Evolutionary conservation across 805 yeast species (phyloP), one percentile per base, ranked within the genome.

Genomic region (Torulaspora microellipsoides): DNA sequence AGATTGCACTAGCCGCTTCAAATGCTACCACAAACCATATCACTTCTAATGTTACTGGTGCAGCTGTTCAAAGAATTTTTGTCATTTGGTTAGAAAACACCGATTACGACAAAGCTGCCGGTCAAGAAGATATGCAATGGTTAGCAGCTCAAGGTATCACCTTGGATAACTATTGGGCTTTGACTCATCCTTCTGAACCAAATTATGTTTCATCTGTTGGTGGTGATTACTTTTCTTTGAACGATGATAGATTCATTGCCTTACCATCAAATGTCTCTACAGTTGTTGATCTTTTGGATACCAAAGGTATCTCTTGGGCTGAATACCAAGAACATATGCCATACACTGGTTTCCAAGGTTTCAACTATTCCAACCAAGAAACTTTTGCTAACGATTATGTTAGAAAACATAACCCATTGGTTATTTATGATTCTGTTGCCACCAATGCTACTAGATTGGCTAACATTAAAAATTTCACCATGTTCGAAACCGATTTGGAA

Each of bases 101-200:
- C 42, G 72, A 73, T 63, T 74, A 59, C 59, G 73, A 71, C 53
- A 75, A 75, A 53, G 80, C 79, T 35, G 67, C 66, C 34, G 69
- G 65, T 51, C 67, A 74, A 55, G 59, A 66, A 8, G 73, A 71
- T 41, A 59, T 76, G 53, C 61, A 64, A 55, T 64, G 65, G 55
- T 64, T 75, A 42, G 71, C 72, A 23, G 43, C 64, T 51, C 56
- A 70, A 43, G 80, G 78, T 58, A 64, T 73, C 43, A 58, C 64
- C 34, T 64, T 76, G 53, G 66, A 63, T 60, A 76, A 76, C 69
- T 75, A 76, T 67, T 75, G 75, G 69, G 71, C 73, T 31, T 54
- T 74, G 29, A 71, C 77, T 41, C 77, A 73, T 55, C 78, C 79
- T 45, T 74, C 80, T 6, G 75, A 75, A 66, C 78, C 79, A 51